phyloP scores from a whole-genome alignment of 2,329 filamentous ascomycete species.

The Claviceps spartinae region DNA sequence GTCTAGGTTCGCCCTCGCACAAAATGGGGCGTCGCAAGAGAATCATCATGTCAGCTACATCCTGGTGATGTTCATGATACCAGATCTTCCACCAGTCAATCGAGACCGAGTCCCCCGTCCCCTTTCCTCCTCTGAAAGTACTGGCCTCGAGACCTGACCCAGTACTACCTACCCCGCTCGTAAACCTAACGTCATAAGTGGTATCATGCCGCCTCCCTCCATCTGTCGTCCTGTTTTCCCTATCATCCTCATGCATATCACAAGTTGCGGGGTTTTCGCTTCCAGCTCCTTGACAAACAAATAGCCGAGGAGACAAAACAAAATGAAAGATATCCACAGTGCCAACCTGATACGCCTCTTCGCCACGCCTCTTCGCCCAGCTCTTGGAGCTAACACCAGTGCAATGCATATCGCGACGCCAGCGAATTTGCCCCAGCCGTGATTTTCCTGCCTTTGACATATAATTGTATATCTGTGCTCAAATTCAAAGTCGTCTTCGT shows the following conservation, averaged over 20 bases:
- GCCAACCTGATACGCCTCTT: conserved; percentile 11
- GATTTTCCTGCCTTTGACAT: conserved; percentile 2
- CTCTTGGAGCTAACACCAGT: conserved; percentile 7
- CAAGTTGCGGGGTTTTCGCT: conserved; percentile 14
- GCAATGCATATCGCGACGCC: conserved; percentile 7
- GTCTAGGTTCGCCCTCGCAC: conserved; percentile 1
- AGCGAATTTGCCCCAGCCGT: conserved; percentile 2
- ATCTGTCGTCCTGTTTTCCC: conserved; percentile 11
- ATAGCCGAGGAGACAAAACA: conserved; percentile 6
- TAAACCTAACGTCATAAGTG: conserved; percentile 21
- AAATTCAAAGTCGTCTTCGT: not conserved
- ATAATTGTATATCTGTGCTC: conserved; percentile 1
- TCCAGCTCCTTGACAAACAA: conserved; percentile 2
- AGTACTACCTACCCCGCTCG: not conserved
- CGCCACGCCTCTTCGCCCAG: conserved; percentile 10
- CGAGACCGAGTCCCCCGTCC: not conserved
- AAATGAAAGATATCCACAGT: conserved; percentile 5
- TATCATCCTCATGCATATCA: conserved; percentile 2
- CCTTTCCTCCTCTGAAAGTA: not conserved
- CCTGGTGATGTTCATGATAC: not conserved
- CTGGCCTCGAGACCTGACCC: not conserved
- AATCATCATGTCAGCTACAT: not conserved
- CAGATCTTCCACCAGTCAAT: not conserved
- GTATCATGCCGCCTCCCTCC: conserved; percentile 20
- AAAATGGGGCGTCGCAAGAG: not conserved